Evolutionary conservation across 164 flowering plant genomes (phyloP).

Genomic region (Umbellularia californica): DNA sequence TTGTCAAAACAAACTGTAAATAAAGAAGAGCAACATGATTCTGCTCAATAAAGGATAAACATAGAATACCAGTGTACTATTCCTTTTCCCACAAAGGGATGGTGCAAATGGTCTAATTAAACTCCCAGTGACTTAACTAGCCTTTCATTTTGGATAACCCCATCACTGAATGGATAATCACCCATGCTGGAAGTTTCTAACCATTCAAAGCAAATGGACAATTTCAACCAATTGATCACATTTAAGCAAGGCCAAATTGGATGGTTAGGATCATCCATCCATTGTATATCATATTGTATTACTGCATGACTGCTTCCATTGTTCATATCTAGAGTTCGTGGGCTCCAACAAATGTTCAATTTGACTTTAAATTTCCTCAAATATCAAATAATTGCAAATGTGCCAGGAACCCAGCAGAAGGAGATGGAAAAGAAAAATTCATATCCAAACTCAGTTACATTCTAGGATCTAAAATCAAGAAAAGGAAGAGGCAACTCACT

Average conservation of each 20-base stretch:
- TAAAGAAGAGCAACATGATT: too few species aligned
- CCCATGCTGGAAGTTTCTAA: neutral
- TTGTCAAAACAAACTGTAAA: neutral
- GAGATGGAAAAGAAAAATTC: neutral
- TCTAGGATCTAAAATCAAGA: neutral
- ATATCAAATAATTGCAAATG: too few species aligned
- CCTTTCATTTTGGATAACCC: neutral
- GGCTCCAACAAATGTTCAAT: too few species aligned
- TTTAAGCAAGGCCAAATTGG: neutral
- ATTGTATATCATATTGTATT: neutral
- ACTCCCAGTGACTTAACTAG: too few species aligned
- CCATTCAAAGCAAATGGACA: neutral
- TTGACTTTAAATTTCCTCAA: too few species aligned
- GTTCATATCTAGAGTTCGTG: neutral
- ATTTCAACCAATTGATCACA: neutral
- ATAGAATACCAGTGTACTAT: neutral
- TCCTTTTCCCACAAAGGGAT: neutral
- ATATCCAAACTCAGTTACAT: neutral
- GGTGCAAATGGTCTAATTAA: neutral
- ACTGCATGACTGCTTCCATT: too few species aligned
- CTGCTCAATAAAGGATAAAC: neutral
- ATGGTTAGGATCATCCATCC: neutral
- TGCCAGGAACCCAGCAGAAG: neutral
- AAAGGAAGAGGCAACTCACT: conserved; percentile 18
- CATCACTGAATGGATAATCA: neutral